Conservation (phyloP, 176 grass and related monocot species). For the Poa pratensis region DNA sequence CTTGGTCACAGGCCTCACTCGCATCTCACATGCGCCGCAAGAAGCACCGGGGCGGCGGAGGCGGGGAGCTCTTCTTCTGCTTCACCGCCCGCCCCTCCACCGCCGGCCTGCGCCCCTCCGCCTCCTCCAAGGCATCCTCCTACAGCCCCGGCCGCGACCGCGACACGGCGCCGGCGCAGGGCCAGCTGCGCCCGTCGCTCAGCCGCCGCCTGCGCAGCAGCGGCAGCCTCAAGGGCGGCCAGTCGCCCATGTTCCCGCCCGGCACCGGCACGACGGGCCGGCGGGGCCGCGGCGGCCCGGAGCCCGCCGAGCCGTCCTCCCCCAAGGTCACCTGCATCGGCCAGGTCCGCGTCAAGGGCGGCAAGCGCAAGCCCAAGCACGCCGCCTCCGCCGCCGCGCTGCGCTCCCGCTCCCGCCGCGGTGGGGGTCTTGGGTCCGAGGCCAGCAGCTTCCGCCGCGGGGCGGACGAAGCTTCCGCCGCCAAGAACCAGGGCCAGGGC, state of each 20-base stretch:
- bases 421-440: slow-evolving; percentile 44
- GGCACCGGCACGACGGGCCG: slow-evolving; percentile 46
- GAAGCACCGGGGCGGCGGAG: slow-evolving; percentile 59
- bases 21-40: slow-evolving; percentile 59
- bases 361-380: slow-evolving; percentile 70
- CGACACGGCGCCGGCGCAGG: slow-evolving; percentile 29
- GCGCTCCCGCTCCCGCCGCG: slow-evolving; percentile 69
- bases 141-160: slow-evolving; percentile 65
- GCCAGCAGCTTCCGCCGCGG: slow-evolving; percentile 84
- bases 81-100: slow-evolving; percentile 66
- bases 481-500: slow-evolving; percentile 59
- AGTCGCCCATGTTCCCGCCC: slow-evolving; percentile 93
- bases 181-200: slow-evolving; percentile 62
- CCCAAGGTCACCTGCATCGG: slow-evolving; percentile 98
- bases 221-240: slow-evolving; percentile 87
- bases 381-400: slow-evolving; percentile 48
- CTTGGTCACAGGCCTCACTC: slow-evolving; percentile 18
- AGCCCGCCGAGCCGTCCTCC: slow-evolving; percentile 84
- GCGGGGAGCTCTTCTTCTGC: slow-evolving; percentile 78
- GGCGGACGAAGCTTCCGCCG: too few species aligned
- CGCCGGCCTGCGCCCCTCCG: slow-evolving; percentile 40
- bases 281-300: slow-evolving; percentile 53
- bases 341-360: slow-evolving; percentile 86
- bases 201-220: slow-evolving; percentile 82
- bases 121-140: slow-evolving; percentile 66